Base-by-base conservation (phyloP, 352 stramenopile species). In the Pythium folliculosum region DNA sequence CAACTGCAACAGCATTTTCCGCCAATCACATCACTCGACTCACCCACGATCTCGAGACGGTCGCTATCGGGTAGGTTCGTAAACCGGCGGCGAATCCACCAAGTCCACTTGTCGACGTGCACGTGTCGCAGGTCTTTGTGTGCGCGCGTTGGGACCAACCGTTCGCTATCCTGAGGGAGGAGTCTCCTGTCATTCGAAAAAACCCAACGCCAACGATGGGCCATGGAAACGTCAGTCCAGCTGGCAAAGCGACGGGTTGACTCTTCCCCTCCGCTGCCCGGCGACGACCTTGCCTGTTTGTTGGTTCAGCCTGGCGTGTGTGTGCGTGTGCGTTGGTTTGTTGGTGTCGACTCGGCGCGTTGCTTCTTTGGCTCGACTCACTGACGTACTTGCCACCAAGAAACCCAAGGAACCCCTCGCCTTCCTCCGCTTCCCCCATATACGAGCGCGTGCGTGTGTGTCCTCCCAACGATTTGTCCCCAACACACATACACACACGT, bases 191-290 rank as follows among this genome's bases (percentile, higher is more conserved):
- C 25, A 44, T 59, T 70, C 63, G 63, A 70, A 70, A 70, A 70
- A 61, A 60, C 27, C 55, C 45, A 48, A 61, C 47, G 43, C 49
- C 51, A 48, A 60, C 44, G 63, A 64, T 57, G 48, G 52, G 56
- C 48, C 56, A 65, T 65, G 56, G 63, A 70, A 70, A 70, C 63
- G 63, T 70, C 63, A 70, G 63, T 55, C 63, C 55, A 69, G 63
- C 63, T 63, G 55, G 43, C 54, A 44, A 35, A 23, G 47, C 60
- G 37, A 54, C 54, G 63, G 63, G 63, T 70, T 70, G 56, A 70
- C 40, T 63, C 38, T 44, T 70, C 37, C 55, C 54, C 55, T 37
- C 38, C 54, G n/a, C n/a, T n/a, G 6, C 60, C 49, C 32, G 32
- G 32, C 32, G 32, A 37, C 32, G 32, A 50, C 35, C 17, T n/a